These are phyloP conservation scores for Scutellaria barbata DNA, from an alignment of 257 asterid species.

Conservation along the genomic window DNA sequence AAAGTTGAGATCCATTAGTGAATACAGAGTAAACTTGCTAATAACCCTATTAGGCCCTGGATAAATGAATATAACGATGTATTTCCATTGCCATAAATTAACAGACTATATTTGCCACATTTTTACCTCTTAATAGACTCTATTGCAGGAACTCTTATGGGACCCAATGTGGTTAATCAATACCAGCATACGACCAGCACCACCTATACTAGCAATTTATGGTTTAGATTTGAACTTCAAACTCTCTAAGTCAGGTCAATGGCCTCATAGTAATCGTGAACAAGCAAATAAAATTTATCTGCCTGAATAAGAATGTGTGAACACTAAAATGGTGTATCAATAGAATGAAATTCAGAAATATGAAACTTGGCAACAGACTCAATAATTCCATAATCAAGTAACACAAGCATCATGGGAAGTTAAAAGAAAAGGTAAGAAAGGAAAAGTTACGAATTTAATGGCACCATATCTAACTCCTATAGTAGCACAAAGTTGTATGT, in stretches of 20 bases:
- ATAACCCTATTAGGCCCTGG: neutral
- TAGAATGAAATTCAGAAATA: neutral
- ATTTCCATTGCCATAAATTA: neutral
- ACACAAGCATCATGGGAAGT: neutral
- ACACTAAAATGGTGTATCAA: slow-evolving; percentile 3
- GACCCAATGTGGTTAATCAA: neutral
- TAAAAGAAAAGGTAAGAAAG: neutral
- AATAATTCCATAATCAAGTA: slow-evolving; percentile 10
- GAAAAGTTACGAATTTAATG: neutral
- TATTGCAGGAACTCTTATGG: neutral
- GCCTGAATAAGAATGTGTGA: slow-evolving; percentile 6
- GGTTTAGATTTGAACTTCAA: slow-evolving; percentile 17
- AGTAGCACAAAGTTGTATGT: neutral
- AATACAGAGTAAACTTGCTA: slow-evolving; percentile 8
- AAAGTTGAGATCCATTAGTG: neutral
- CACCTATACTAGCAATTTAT: slow-evolving; percentile 17
- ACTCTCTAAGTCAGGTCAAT: neutral
- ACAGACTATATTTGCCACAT: neutral
- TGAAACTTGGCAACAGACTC: neutral
- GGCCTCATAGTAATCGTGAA: slow-evolving; percentile 7
- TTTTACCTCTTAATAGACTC: neutral
- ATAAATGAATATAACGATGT: slow-evolving; percentile 4
- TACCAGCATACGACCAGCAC: slow-evolving; percentile 2
- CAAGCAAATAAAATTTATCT: neutral
- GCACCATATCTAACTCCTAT: slow-evolving; percentile 18